Conservation (phyloP, 208 protist genomes). For the Perkinsela sp. region DNA sequence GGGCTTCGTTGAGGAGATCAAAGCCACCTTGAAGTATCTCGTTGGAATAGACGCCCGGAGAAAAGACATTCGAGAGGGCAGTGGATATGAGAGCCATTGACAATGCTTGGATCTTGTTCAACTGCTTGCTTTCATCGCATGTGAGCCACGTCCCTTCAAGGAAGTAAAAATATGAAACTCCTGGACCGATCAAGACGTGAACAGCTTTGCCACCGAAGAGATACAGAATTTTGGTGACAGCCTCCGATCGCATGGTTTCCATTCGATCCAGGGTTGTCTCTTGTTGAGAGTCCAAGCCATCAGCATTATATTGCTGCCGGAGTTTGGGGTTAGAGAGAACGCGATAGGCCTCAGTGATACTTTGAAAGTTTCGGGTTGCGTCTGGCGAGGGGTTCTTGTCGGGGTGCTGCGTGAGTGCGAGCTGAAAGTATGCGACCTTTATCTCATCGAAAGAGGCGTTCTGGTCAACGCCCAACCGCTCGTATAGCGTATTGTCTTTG, state of each 20-base stretch:
- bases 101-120: neutral
- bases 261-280: neutral
- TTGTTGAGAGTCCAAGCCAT: neutral
- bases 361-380: slow-evolving; percentile 2
- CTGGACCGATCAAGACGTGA: neutral
- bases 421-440: slow-evolving; percentile 39
- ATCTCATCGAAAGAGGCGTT: slow-evolving; percentile 36
- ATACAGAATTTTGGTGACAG: neutral
- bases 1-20: neutral
- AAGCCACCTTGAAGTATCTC: neutral
- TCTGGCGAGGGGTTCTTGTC: slow-evolving; percentile 64
- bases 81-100: neutral
- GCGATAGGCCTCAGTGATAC: neutral
- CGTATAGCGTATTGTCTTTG: slow-evolving; percentile 8
- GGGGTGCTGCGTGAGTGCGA: slow-evolving; percentile 41
- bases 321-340: neutral
- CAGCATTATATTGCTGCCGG: neutral
- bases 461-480: slow-evolving; percentile 24
- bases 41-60: neutral
- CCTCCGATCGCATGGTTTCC: neutral
- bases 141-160: neutral
- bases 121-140: neutral
- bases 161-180: neutral
- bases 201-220: neutral
- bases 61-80: neutral